These are phyloP conservation scores for Podila epicladia DNA, from an alignment of 192 early-diverging fungal genomes.

Conservation along the genomic window DNA sequence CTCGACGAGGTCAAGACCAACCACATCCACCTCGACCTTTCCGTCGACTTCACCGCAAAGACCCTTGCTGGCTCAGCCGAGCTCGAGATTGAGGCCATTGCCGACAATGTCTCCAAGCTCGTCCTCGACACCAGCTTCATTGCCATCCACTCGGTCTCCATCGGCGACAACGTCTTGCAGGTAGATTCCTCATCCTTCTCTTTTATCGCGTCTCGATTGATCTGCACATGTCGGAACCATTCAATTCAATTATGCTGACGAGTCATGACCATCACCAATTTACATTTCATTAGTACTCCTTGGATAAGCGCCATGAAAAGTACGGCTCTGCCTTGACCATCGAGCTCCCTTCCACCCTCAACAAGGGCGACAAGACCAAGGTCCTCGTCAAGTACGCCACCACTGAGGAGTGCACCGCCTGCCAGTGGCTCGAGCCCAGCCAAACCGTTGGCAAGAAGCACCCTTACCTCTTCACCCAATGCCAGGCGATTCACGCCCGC, in stretches of 20 bases:
- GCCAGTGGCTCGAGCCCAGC: conserved; percentile 91
- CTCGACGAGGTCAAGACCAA: conserved; percentile 74
- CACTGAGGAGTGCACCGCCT: conserved; percentile 83
- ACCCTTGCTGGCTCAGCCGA: conserved; percentile 72
- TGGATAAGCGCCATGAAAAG: conserved; percentile 65
- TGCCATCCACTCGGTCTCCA: conserved; percentile 54
- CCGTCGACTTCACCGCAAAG: conserved; percentile 80
- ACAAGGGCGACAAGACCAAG: conserved; percentile 58
- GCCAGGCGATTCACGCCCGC: conserved; percentile 96
- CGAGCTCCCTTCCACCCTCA: conserved; percentile 57
- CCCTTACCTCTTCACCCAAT: conserved; percentile 98
- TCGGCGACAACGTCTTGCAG: conserved; percentile 38
- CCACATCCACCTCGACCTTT: conserved; percentile 81
- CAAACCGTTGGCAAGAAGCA: conserved; percentile 94
- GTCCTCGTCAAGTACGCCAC: conserved; percentile 82
- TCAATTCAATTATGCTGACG: no score
- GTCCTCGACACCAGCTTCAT: conserved; percentile 80
- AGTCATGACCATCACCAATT: background rate
- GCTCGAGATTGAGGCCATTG: conserved; percentile 66
- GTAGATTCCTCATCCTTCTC: conserved; percentile 11
- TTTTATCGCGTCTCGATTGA: background rate
- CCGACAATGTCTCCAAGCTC: conserved; percentile 63
- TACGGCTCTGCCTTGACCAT: conserved; percentile 82
- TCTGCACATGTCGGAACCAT: no score
- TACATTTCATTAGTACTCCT: conserved; percentile 43